Percentiles rank a stretch among this genome's conserved stretches.
phyloP scores from a whole-genome alignment of 768 basidiomycete genomes.

The Leucosporidium yakuticum region DNA sequence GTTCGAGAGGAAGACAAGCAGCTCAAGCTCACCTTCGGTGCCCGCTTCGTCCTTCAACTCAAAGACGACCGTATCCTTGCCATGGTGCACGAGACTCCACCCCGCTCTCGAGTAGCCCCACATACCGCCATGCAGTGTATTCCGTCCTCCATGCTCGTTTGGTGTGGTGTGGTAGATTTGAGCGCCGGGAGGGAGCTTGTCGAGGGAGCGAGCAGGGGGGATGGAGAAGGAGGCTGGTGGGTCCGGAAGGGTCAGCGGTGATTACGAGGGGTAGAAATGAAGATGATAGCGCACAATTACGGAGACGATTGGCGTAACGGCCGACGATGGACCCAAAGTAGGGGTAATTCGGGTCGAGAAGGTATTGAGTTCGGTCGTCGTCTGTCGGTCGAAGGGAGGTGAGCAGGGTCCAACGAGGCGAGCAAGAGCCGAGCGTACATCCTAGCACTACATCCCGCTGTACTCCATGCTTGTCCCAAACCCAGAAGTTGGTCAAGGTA shows the following conservation, averaged over 20 bases:
- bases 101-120: constrained; percentile 12
- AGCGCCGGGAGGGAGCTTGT: not conserved
- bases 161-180: not conserved
- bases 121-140: constrained; percentile 14
- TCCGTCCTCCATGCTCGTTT: constrained; percentile 5
- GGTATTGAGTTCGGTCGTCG: not conserved
- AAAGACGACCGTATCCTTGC: constrained; percentile 3
- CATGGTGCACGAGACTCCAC: not conserved
- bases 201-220: not conserved
- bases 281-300: not conserved
- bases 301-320: constrained; percentile 19
- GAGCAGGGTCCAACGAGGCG: not conserved
- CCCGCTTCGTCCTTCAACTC: constrained; percentile 3
- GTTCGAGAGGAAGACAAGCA: not conserved
- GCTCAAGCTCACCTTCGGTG: constrained; percentile 1
- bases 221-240: constrained; percentile 4
- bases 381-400: not conserved
- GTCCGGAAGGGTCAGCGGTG: not conserved
- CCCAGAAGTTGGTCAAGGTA: constrained; percentile 9
- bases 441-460: constrained; percentile 14
- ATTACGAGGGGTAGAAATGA: not conserved
- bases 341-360: not conserved
- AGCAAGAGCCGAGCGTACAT: not conserved
- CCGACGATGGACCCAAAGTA: constrained; percentile 21
- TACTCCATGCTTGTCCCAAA: not conserved